These are phyloP conservation scores for Rubia peregrina DNA, from an alignment of 305 asterid genomes.

Conservation along the genomic window DNA sequence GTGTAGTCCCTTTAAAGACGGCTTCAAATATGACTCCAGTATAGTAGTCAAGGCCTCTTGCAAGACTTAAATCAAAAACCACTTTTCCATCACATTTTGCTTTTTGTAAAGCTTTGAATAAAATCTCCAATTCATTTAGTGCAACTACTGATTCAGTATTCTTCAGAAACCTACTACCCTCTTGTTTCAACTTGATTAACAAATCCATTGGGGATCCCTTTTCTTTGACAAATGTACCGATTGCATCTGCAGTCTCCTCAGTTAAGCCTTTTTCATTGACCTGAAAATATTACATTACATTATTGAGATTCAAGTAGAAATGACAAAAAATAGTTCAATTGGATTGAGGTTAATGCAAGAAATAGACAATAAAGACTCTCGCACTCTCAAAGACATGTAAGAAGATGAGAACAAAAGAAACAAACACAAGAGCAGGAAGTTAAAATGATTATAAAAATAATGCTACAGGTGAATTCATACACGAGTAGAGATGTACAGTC, in stretches of 20 bases:
- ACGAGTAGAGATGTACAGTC: too few relatives aligned
- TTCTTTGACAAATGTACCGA: constrained; percentile 71
- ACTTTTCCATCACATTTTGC: constrained; percentile 63
- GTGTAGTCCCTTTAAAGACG: constrained; percentile 76
- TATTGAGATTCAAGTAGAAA: background rate
- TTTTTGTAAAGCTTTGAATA: constrained; percentile 65
- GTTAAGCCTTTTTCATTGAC: constrained; percentile 88
- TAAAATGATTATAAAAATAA: too few relatives aligned
- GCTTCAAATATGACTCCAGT: constrained; percentile 97
- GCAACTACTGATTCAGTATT: constrained; percentile 62
- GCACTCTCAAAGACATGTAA: background rate
- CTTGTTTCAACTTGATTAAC: constrained; percentile 47
- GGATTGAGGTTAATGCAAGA: background rate
- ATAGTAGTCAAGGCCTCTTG: constrained; percentile 96
- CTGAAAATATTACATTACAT: constrained; percentile 22
- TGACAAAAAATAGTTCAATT: background rate
- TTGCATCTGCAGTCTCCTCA: constrained; percentile 65
- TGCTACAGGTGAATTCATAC: too few relatives aligned
- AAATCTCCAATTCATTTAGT: constrained; percentile 67
- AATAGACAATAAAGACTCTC: background rate
- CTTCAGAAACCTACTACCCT: constrained; percentile 58
- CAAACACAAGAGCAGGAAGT: too few relatives aligned
- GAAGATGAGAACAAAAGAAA: background rate
- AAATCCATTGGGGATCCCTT: constrained; percentile 82
- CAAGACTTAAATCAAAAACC: constrained; percentile 92